Conservation (phyloP, 1,139 yeast species). For the Tardiomyces depauwii region DNA sequence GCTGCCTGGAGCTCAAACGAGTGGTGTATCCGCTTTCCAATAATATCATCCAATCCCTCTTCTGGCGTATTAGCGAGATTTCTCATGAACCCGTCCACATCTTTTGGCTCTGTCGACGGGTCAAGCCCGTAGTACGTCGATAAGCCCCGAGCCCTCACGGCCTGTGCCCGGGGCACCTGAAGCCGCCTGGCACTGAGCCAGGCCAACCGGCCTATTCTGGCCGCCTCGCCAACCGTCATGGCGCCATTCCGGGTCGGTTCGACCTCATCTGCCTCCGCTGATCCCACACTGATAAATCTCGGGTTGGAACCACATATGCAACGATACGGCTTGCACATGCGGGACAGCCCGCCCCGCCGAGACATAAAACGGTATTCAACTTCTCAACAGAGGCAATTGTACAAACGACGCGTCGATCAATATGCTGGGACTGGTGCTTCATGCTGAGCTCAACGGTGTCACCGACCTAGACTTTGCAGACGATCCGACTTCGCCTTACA, state of each 20-base stretch:
- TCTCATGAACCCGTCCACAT: not conserved
- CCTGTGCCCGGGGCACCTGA: not conserved
- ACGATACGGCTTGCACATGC: too few relatives aligned
- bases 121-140: not conserved
- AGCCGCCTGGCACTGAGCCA: not conserved
- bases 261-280: too few relatives aligned
- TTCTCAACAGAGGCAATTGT: too few relatives aligned
- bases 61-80: not conserved
- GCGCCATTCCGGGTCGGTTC: too few relatives aligned
- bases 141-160: not conserved
- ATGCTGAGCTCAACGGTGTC: conserved; percentile 53
- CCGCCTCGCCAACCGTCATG: too few relatives aligned
- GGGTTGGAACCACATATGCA: too few relatives aligned
- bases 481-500: conserved; percentile 49
- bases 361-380: too few relatives aligned
- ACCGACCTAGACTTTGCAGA: conserved; percentile 59
- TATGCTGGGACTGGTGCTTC: conserved; percentile 38
- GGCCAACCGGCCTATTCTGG: too few relatives aligned
- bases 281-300: too few relatives aligned
- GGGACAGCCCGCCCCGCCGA: too few relatives aligned
- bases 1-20: conserved; percentile 9
- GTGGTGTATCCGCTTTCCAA: not conserved
- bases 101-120: not conserved
- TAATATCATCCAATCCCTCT: not conserved
- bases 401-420: not conserved